phyloP scores from a whole-genome alignment of 768 basidiomycete genomes.

The Lenzites betulinus region DNA sequence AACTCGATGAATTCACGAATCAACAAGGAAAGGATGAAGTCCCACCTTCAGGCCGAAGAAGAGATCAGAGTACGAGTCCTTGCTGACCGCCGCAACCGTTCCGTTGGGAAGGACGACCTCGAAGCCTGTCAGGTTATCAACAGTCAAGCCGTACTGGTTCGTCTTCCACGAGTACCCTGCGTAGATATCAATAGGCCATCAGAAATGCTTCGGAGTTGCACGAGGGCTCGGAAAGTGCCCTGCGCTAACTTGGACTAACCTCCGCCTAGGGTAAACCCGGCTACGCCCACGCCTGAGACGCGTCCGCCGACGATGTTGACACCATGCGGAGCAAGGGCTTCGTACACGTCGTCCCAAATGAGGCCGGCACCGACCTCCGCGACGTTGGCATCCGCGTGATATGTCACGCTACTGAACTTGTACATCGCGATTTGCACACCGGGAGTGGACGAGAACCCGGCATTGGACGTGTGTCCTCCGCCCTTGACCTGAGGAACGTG shows the following conservation, averaged over 20 bases:
- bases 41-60: conserved; percentile 48
- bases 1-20: not conserved
- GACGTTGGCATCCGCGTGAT: conserved; percentile 22
- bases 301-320: conserved; percentile 63
- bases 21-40: too few relatives aligned
- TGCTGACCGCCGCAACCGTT: conserved; percentile 37
- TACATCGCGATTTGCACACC: conserved; percentile 39
- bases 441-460: conserved; percentile 38
- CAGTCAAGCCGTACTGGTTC: conserved; percentile 59
- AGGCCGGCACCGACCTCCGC: conserved; percentile 40
- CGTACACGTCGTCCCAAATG: conserved; percentile 72
- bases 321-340: conserved; percentile 47
- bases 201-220: not conserved
- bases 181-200: not conserved
- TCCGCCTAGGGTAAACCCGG: conserved; percentile 49
- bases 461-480: conserved; percentile 37
- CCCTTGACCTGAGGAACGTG: conserved; percentile 35
- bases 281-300: conserved; percentile 47
- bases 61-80: conserved; percentile 37
- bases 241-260: conserved; percentile 38
- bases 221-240: too few relatives aligned
- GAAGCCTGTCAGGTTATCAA: conserved; percentile 55
- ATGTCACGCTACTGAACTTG: conserved; percentile 31
- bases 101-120: conserved; percentile 63
- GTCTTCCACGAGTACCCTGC: conserved; percentile 65